Evolutionary conservation across 2,329 filamentous ascomycete genomes (phyloP).

Genomic region (Escovopsis sp.): DNA sequence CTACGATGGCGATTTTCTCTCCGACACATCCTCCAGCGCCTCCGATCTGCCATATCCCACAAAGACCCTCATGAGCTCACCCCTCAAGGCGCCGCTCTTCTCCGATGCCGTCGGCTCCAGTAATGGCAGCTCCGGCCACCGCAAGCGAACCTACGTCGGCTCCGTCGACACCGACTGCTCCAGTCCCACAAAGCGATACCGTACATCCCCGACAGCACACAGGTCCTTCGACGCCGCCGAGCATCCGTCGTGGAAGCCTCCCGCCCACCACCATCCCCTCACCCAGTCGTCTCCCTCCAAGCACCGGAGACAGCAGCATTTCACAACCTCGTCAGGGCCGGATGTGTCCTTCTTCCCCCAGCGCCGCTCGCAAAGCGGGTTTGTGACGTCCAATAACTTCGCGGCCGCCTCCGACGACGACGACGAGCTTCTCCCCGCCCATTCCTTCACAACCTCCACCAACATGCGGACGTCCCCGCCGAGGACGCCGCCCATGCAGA

Average conservation of each 20-base stretch:
- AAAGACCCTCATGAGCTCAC: slow-evolving; percentile 64
- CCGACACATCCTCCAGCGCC: slow-evolving; percentile 73
- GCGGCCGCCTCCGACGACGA: slow-evolving; percentile 61
- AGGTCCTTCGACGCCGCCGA: slow-evolving; percentile 39
- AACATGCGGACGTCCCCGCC: slow-evolving; percentile 67
- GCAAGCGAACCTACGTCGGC: slow-evolving; percentile 48
- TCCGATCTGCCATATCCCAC: slow-evolving; percentile 62
- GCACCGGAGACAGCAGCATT: slow-evolving; percentile 56
- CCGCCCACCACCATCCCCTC: slow-evolving; percentile 49
- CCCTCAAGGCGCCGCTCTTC: slow-evolving; percentile 68
- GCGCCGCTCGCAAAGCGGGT: slow-evolving; percentile 50
- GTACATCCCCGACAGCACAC: slow-evolving; percentile 43
- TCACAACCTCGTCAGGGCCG: slow-evolving; percentile 55
- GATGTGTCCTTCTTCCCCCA: slow-evolving; percentile 67
- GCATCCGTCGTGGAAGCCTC: slow-evolving; percentile 49
- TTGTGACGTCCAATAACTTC: slow-evolving; percentile 43
- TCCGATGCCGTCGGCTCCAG: slow-evolving; percentile 67
- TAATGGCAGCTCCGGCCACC: slow-evolving; percentile 49
- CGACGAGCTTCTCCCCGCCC: slow-evolving; percentile 62
- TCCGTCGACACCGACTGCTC: slow-evolving; percentile 41
- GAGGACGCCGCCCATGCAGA: slow-evolving; percentile 60
- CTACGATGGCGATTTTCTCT: slow-evolving; percentile 58
- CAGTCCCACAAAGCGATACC: slow-evolving; percentile 54
- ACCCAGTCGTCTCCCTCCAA: slow-evolving; percentile 81
- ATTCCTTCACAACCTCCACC: slow-evolving; percentile 50